Evolutionary conservation across 352 stramenopile genomes (phyloP).

Genomic region (Pseudoperonospora humuli): DNA sequence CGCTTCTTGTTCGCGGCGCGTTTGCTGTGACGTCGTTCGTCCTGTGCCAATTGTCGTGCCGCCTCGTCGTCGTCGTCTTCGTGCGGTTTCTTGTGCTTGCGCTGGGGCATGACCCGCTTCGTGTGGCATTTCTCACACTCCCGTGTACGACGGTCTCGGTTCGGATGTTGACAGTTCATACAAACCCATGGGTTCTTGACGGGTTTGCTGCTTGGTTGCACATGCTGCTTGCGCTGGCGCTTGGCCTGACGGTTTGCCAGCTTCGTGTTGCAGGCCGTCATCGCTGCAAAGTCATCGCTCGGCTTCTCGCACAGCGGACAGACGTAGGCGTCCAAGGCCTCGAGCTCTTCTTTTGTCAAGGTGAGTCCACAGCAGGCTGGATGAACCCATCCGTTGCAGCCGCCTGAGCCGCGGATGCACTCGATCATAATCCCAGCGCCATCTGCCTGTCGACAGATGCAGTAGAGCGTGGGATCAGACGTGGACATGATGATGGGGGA

Average conservation of each 20-base stretch:
- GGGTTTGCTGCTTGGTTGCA: slow-evolving; percentile 13
- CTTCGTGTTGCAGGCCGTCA: slow-evolving; percentile 68
- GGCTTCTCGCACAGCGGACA: slow-evolving; percentile 75
- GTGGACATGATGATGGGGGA: slow-evolving; percentile 25
- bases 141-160: slow-evolving; percentile 28
- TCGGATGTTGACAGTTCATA: slow-evolving; percentile 33
- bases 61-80: slow-evolving; percentile 21
- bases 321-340: slow-evolving; percentile 79
- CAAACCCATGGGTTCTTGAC: slow-evolving; percentile 38
- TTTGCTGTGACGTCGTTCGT: slow-evolving; percentile 44
- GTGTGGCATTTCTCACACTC: slow-evolving; percentile 40
- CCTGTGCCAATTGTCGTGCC: slow-evolving; percentile 14
- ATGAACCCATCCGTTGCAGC: slow-evolving; percentile 89
- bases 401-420: slow-evolving; percentile 84
- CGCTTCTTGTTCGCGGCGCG: slow-evolving; percentile 58
- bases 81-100: slow-evolving; percentile 9
- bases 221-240: slow-evolving; percentile 37
- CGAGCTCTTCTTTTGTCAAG: slow-evolving; percentile 78
- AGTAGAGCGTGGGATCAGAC: slow-evolving; percentile 53
- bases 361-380: slow-evolving; percentile 81
- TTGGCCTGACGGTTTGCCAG: slow-evolving; percentile 61
- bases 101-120: slow-evolving; percentile 22
- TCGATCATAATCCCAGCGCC: slow-evolving; percentile 89
- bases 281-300: slow-evolving; percentile 51
- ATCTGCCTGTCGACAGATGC: slow-evolving; percentile 77